Evolutionary conservation across 2,329 filamentous ascomycete species (phyloP).

Genomic region (Tothia fuscella): DNA sequence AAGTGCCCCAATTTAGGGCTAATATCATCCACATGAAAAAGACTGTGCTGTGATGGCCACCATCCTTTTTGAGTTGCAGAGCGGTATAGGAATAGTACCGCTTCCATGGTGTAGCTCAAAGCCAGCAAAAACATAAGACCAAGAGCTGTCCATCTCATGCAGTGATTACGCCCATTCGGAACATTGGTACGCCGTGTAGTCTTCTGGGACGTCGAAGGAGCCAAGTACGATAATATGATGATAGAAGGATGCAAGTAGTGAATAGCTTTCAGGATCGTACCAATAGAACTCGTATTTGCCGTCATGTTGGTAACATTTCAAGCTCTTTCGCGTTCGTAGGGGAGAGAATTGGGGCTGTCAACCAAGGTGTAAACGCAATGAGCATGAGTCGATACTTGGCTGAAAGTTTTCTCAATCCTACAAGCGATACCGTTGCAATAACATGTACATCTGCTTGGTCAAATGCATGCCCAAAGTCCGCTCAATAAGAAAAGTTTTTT

Average conservation of each 20-base stretch:
- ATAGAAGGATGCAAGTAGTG: slow-evolving; percentile 10
- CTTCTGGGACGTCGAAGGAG: slow-evolving; percentile 7
- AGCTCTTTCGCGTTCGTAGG: too few species aligned
- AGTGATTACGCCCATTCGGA: background rate
- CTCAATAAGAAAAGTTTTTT: too few species aligned
- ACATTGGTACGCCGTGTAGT: slow-evolving; percentile 4
- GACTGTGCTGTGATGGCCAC: slow-evolving; percentile 10
- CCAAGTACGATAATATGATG: slow-evolving; percentile 9
- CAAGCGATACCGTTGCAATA: too few species aligned
- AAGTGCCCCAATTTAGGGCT: slow-evolving; percentile 16
- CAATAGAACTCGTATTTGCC: background rate
- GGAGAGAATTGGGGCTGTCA: too few species aligned
- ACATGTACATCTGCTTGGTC: too few species aligned
- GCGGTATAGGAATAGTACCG: slow-evolving; percentile 9
- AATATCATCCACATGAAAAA: slow-evolving; percentile 9
- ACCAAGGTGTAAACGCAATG: too few species aligned
- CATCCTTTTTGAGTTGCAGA: slow-evolving; percentile 8
- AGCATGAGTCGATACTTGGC: too few species aligned
- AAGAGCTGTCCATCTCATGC: slow-evolving; percentile 7
- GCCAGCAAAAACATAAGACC: slow-evolving; percentile 9
- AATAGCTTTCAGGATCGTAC: too few species aligned
- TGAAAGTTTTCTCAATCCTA: too few species aligned
- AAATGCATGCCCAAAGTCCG: too few species aligned
- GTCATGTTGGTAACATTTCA: background rate
- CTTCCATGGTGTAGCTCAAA: slow-evolving; percentile 8